phyloP scores from a whole-genome alignment of 2,329 filamentous ascomycete genomes.

The Curvularia spicifera region DNA sequence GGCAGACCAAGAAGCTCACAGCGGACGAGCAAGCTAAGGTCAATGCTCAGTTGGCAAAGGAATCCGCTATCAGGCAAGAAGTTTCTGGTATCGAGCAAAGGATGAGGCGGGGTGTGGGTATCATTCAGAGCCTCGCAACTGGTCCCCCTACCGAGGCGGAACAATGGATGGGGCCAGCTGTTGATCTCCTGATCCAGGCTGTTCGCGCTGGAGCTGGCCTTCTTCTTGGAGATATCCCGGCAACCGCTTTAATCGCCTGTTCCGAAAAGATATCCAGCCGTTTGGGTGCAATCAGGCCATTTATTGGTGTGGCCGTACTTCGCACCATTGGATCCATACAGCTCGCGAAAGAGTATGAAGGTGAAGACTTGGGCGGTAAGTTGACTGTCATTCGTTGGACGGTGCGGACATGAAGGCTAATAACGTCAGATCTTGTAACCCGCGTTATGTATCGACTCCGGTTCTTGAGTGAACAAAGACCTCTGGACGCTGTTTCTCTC shows the following conservation, averaged over 20 bases:
- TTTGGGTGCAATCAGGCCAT: slow-evolving; percentile 77
- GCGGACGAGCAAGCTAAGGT: slow-evolving; percentile 89
- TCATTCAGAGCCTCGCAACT: slow-evolving; percentile 79
- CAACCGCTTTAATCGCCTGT: slow-evolving; percentile 79
- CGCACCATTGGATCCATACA: slow-evolving; percentile 77
- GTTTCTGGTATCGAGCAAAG: slow-evolving; percentile 72
- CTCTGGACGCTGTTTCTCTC: slow-evolving; percentile 85
- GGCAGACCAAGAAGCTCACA: slow-evolving; percentile 87
- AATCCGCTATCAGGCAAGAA: slow-evolving; percentile 76
- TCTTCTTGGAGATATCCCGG: slow-evolving; percentile 79
- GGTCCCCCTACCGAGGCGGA: slow-evolving; percentile 89
- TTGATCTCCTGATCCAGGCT: slow-evolving; percentile 73
- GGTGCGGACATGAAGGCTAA: slow-evolving; percentile 18
- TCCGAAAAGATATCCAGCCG: slow-evolving; percentile 76
- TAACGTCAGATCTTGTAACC: slow-evolving; percentile 68
- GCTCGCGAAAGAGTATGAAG: slow-evolving; percentile 72
- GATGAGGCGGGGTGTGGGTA: slow-evolving; percentile 81
- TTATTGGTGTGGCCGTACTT: slow-evolving; percentile 86
- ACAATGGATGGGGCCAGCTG: slow-evolving; percentile 84
- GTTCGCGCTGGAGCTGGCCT: slow-evolving; percentile 82
- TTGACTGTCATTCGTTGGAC: background rate
- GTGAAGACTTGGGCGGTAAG: slow-evolving; percentile 75
- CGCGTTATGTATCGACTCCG: slow-evolving; percentile 88
- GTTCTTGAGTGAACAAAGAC: slow-evolving; percentile 90
- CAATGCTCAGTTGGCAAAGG: slow-evolving; percentile 87